A percentile compares a stretch with the other conserved stretches of the same genome.
These are phyloP conservation scores for Digitaria exilis DNA, from an alignment of 202 grass and related monocot genomes.

Conservation along the genomic window DNA sequence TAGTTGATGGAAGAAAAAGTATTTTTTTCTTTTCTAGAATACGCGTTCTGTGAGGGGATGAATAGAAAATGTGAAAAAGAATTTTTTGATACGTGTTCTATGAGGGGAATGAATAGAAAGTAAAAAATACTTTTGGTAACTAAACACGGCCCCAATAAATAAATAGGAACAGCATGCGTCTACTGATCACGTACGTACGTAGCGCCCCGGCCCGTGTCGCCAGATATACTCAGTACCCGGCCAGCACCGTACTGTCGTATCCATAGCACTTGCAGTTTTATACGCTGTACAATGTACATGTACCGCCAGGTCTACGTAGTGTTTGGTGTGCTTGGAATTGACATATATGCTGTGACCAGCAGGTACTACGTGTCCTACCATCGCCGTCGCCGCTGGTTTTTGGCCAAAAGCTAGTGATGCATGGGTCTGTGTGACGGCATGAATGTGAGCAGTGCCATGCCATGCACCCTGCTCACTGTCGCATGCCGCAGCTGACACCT, in stretches of 20 bases:
- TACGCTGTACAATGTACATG: not conserved
- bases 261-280: not conserved
- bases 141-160: too few relatives aligned
- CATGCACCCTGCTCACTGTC: slow-evolving; percentile 43
- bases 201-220: not conserved
- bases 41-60: too few relatives aligned
- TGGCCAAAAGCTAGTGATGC: slow-evolving; percentile 14
- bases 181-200: not conserved
- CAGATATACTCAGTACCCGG: not conserved
- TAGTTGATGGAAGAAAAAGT: too few relatives aligned
- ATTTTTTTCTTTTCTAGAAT: too few relatives aligned
- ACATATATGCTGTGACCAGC: not conserved
- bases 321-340: not conserved
- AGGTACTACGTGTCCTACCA: not conserved
- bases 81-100: too few relatives aligned
- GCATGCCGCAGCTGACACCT: not conserved
- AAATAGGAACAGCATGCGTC: slow-evolving; percentile 25
- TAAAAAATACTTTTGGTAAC: too few relatives aligned
- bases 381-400: not conserved
- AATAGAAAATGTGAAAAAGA: too few relatives aligned
- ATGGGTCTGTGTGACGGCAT: slow-evolving; percentile 45
- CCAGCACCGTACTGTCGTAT: too few relatives aligned
- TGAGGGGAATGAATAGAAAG: too few relatives aligned
- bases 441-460: slow-evolving; percentile 55
- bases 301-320: not conserved